These are phyloP conservation scores for Penicillium atrosanguineum DNA, from an alignment of 495 filamentous ascomycete genomes.

Conservation along the genomic window DNA sequence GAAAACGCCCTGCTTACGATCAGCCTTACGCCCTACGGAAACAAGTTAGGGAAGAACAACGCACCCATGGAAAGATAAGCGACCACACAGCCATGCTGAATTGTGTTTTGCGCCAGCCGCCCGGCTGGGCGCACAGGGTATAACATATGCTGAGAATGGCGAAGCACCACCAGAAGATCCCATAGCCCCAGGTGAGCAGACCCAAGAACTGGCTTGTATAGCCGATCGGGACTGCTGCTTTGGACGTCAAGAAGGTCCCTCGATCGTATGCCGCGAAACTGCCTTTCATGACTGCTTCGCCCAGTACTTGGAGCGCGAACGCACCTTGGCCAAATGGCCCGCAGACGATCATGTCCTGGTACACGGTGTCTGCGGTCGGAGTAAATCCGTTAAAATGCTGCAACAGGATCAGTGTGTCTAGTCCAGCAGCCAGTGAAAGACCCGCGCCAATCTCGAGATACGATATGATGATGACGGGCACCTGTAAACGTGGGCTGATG, in stretches of 20 bases:
- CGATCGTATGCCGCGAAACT: slow-evolving; percentile 28
- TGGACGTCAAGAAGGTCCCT: slow-evolving; percentile 22
- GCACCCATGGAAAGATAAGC: slow-evolving; percentile 31
- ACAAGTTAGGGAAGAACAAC: slow-evolving; percentile 1
- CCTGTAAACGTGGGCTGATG: slow-evolving; percentile 25
- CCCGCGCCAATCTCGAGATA: slow-evolving; percentile 33
- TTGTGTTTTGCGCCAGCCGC: slow-evolving; percentile 12
- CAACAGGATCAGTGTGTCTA: slow-evolving; percentile 22
- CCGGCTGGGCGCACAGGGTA: slow-evolving; percentile 22
- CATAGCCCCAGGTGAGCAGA: slow-evolving; percentile 31
- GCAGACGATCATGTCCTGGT: slow-evolving; percentile 38
- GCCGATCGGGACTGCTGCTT: slow-evolving; percentile 18
- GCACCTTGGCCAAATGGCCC: slow-evolving; percentile 34
- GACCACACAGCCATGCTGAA: slow-evolving; percentile 29
- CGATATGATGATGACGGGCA: slow-evolving; percentile 32
- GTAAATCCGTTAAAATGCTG: slow-evolving; percentile 25
- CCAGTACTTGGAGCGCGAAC: slow-evolving; percentile 31
- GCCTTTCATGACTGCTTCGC: slow-evolving; percentile 15
- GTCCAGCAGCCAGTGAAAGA: slow-evolving; percentile 21
- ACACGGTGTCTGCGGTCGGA: slow-evolving; percentile 20
- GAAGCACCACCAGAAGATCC: slow-evolving; percentile 34
- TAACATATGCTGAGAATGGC: slow-evolving; percentile 31
- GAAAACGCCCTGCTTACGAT: slow-evolving; percentile 25
- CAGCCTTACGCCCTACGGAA: neutral
- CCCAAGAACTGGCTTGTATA: slow-evolving; percentile 22